Percentiles rank a stretch among this genome's conserved stretches.
Evolutionary conservation across 345 rosid species (phyloP).

Genomic region (Salix dunnii): DNA sequence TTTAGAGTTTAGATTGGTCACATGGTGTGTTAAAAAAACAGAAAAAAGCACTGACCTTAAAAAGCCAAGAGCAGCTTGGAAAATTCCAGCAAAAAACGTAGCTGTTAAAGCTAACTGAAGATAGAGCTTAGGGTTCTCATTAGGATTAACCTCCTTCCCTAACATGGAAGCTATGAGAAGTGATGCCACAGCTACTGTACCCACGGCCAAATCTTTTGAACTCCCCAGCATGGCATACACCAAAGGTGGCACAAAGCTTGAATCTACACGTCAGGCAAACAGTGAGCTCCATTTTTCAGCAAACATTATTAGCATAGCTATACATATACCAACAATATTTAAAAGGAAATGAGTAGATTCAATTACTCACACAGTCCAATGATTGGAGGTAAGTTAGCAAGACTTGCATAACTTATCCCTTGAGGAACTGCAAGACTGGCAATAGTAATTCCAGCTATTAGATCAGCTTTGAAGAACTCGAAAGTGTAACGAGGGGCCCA

Average conservation of each 20-base stretch:
- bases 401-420: conserved; percentile 48
- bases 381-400: conserved; percentile 45
- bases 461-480: conserved; percentile 35
- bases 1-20: conserved; percentile 1
- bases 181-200: conserved; percentile 49
- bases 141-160: conserved; percentile 23
- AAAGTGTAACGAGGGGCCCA: conserved; percentile 45
- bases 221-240: conserved; percentile 52
- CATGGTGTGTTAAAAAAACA: neutral
- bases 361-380: conserved; percentile 43
- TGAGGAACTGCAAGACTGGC: conserved; percentile 61
- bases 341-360: neutral
- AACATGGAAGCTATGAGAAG: conserved; percentile 44
- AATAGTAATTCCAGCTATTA: conserved; percentile 49
- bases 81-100: conserved; percentile 44
- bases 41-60: conserved; percentile 45
- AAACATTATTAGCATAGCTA: neutral
- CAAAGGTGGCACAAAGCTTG: conserved; percentile 57
- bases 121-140: conserved; percentile 23
- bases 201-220: conserved; percentile 47
- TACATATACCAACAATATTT: neutral
- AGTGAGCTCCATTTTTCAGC: neutral
- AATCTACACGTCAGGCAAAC: conserved; percentile 21
- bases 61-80: conserved; percentile 43
- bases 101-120: conserved; percentile 40